Conservation (phyloP, 148 eudicot species). For the Tetragonia tetragonoides region DNA sequence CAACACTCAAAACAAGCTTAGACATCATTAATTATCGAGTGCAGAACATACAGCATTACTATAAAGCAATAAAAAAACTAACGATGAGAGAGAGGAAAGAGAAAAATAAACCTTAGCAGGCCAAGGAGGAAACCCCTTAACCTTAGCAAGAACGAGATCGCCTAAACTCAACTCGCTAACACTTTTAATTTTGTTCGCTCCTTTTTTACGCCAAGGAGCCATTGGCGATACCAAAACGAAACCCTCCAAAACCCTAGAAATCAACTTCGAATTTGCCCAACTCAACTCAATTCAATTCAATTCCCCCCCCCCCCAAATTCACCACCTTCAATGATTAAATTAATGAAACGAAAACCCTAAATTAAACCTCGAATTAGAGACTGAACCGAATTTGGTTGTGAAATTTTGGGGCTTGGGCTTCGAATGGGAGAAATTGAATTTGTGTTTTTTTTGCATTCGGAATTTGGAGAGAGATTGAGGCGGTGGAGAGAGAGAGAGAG, state of each 20-base stretch:
- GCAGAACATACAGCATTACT: neutral
- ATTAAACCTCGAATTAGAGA: neutral
- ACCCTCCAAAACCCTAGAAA: conserved; percentile 27
- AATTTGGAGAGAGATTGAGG: conserved; percentile 28
- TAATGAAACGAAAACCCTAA: conserved; percentile 17
- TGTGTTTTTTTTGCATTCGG: conserved; percentile 9
- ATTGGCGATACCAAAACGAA: conserved; percentile 29
- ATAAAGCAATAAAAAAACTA: neutral
- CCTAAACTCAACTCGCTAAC: conserved; percentile 59
- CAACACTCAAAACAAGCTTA: neutral
- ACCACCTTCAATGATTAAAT: neutral
- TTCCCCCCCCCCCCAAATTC: neutral
- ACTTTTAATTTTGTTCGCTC: conserved; percentile 55
- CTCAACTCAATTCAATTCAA: neutral
- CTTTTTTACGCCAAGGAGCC: conserved; percentile 85
- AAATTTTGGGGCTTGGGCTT: neutral
- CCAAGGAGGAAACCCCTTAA: conserved; percentile 93
- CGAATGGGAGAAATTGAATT: neutral
- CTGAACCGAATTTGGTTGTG: neutral
- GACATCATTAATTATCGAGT: neutral
- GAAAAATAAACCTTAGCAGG: conserved; percentile 72
- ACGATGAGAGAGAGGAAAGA: neutral
- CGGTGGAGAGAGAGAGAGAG: conserved; percentile 8
- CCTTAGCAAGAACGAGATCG: conserved; percentile 98
- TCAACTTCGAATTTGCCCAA: neutral